These are phyloP conservation scores for Arachnomyces sp. DNA, from an alignment of 2,329 filamentous ascomycete species.

Conservation along the genomic window DNA sequence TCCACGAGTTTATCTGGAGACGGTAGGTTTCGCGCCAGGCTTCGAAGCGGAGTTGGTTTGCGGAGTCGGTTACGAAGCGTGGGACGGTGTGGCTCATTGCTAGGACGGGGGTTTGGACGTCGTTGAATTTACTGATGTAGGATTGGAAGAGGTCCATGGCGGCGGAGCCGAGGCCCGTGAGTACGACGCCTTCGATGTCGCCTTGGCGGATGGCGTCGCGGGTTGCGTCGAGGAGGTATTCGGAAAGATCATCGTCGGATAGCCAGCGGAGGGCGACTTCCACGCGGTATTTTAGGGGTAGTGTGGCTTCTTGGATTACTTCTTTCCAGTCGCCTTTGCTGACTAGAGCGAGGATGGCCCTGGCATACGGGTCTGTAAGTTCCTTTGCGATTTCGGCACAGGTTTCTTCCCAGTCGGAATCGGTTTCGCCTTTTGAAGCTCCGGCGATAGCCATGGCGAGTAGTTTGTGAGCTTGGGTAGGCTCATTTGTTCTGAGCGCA, in stretches of 20 bases:
- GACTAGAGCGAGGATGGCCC: constrained; percentile 54
- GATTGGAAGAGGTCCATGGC: constrained; percentile 54
- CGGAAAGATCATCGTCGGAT: constrained; percentile 38
- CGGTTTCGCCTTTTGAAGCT: constrained; percentile 39
- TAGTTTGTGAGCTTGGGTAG: constrained; percentile 48
- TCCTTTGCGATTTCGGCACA: constrained; percentile 57
- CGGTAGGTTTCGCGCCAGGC: constrained; percentile 58
- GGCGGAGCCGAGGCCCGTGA: constrained; percentile 53
- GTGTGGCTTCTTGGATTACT: constrained; percentile 50
- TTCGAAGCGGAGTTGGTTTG: constrained; percentile 47
- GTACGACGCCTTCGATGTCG: constrained; percentile 53
- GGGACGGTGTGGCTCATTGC: constrained; percentile 53
- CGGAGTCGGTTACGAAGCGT: constrained; percentile 48
- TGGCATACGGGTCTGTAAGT: constrained; percentile 54
- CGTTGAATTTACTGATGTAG: constrained; percentile 53
- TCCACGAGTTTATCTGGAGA: constrained; percentile 54
- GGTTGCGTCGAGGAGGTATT: constrained; percentile 50
- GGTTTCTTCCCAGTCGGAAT: constrained; percentile 53
- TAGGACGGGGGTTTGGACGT: constrained; percentile 56
- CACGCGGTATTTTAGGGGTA: constrained; percentile 55
- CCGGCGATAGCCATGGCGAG: constrained; percentile 47
- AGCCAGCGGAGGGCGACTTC: constrained; percentile 52
- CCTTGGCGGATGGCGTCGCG: constrained; percentile 46
- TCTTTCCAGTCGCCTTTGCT: constrained; percentile 53
- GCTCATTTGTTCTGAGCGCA: constrained; percentile 47